Base-by-base conservation (phyloP, 805 yeast species). In the Spathaspora hagerdaliae region DNA sequence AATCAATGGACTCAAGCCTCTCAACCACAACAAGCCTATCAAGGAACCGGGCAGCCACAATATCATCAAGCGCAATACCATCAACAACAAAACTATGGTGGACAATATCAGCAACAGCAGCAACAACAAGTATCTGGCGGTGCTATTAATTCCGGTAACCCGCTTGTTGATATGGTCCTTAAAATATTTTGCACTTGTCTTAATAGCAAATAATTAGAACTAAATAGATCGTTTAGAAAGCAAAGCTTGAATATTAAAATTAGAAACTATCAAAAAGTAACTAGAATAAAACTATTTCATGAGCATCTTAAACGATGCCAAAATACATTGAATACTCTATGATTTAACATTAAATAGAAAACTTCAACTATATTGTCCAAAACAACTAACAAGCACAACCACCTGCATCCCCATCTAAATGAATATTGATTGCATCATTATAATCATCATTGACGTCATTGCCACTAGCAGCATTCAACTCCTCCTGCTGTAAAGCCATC, bases 401-500 rank as follows among this genome's bases (percentile, higher is more conserved):
- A 44, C 83, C 73, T 34, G 77, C 64, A 45, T 90, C 97, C 45
- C 83, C 85, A 60, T 91, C 97, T 57, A 92, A 78, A 61, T 89
- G 94, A 58, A 92, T 92, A 65, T 92, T 92, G 52, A 92, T 92
- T 24, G 98, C 97, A 66, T 92, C 98, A 40, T 94, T 86, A 64
- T 90, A 92, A 66, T 92, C 98, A 58, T 91, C 97, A 48, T 62
- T 65, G 39, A 62, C 71, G 50, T 70, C 75, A 46, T 67, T 63
- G n/a, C 69, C 65, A 55, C 83, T 84, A 58, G 85, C 90, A 48
- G 89, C 97, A 57, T 87, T 87, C 44, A 87, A 85, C 59, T 87
- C 96, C 63, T 90, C 97, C 67, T 92, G 98, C 64, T 90, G 96
- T 58, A 92, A 73, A 0, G 98, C 99, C 71, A 88, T 89, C 58